Conservation (phyloP, 148 eudicot genomes). For the Camellia granthamiana region DNA sequence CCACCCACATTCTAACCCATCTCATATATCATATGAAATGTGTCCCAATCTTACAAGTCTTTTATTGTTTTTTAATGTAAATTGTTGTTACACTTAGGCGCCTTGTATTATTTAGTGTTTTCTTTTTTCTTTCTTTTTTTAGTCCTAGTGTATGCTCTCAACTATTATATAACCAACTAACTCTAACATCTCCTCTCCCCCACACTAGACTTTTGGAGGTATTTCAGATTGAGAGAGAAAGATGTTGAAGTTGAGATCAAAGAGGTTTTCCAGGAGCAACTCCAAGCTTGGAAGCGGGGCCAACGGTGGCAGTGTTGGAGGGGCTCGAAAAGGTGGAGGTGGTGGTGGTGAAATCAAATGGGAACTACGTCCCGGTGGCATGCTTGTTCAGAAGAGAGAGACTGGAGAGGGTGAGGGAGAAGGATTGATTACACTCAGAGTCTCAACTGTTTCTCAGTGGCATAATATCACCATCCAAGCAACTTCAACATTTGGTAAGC, state of each 20-base stretch:
- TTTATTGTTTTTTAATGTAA: not conserved
- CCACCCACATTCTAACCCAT: conserved; percentile 3
- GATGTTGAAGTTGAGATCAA: conserved; percentile 48
- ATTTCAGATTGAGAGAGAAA: not conserved
- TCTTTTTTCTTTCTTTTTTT: not conserved
- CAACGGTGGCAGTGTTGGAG: conserved; percentile 1
- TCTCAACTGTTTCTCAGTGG: conserved; percentile 52
- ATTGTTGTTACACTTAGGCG: not conserved
- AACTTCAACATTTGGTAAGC: conserved; percentile 71
- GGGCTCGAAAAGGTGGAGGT: conserved; percentile 13
- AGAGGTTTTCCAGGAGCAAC: conserved; percentile 40
- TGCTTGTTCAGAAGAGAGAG: conserved; percentile 74
- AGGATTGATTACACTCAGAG: conserved; percentile 44
- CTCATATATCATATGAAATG: not conserved
- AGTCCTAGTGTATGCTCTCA: conserved; percentile 16
- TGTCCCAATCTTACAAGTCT: conserved; percentile 17
- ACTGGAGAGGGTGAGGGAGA: conserved; percentile 26
- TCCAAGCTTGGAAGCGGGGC: conserved; percentile 31
- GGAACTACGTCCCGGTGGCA: conserved; percentile 67
- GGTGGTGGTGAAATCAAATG: conserved; percentile 45
- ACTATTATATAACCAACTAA: conserved; percentile 21
- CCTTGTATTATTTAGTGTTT: not conserved
- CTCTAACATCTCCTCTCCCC: conserved; percentile 11
- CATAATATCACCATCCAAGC: conserved; percentile 52
- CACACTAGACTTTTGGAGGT: not conserved